Percentiles rank a stretch among this genome's conserved stretches.
Conservation (phyloP, 805 yeast genomes). For the Torulaspora delbrueckii region DNA sequence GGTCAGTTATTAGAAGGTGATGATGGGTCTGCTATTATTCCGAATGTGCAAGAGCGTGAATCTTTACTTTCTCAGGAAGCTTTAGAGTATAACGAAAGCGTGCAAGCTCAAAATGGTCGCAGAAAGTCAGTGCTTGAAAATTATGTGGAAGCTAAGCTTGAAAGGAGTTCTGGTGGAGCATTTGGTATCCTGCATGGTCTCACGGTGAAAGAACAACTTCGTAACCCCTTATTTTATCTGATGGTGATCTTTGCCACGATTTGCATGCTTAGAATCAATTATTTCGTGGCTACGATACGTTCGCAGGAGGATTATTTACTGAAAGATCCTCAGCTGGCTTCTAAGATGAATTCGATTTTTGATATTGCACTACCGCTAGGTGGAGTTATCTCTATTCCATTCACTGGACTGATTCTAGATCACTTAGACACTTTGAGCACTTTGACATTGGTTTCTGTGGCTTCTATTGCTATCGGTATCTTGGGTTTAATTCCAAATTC, state of each 20-base stretch:
- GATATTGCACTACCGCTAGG: constrained; percentile 87
- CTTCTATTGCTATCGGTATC: constrained; percentile 63
- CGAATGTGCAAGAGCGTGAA: constrained; percentile 40
- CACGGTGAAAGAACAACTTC: constrained; percentile 45
- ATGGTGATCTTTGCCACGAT: constrained; percentile 77
- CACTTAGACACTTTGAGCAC: constrained; percentile 59
- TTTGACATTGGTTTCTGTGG: constrained; percentile 44
- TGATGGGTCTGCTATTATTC: constrained; percentile 41
- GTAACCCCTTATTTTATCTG: constrained; percentile 64
- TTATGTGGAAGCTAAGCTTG: constrained; percentile 54
- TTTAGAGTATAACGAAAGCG: constrained; percentile 5
- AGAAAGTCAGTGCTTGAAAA: constrained; percentile 61
- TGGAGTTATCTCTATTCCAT: constrained; percentile 80
- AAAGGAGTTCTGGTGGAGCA: constrained; percentile 52
- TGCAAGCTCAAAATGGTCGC: constrained; percentile 14
- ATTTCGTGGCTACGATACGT: constrained; percentile 83
- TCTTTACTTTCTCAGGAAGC: constrained; percentile 26
- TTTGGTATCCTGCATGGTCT: constrained; percentile 76
- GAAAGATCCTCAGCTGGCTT: constrained; percentile 47
- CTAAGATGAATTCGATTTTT: constrained; percentile 62
- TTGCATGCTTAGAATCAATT: constrained; percentile 88
- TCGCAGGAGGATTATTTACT: constrained; percentile 76
- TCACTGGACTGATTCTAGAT: constrained; percentile 77
- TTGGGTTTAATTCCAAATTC: constrained; percentile 55
- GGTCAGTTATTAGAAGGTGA: constrained; percentile 45